Percentiles rank a stretch among this genome's conserved stretches.
phyloP scores from a whole-genome alignment of 2,329 filamentous ascomycete species.

The Fusarium sp. region DNA sequence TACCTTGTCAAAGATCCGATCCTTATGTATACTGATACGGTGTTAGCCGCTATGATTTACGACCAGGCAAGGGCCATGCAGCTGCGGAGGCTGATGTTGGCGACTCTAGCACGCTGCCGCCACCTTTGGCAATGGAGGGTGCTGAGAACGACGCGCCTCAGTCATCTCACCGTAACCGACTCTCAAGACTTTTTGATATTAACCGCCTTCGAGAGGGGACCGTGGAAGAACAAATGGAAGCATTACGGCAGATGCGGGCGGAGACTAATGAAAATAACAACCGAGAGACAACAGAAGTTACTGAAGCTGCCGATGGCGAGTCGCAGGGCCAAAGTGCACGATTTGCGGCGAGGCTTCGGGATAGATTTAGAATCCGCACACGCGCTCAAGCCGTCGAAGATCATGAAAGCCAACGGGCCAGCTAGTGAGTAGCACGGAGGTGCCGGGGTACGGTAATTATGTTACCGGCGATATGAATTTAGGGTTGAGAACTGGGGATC shows the following conservation, averaged over 20 bases:
- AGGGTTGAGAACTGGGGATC: background rate
- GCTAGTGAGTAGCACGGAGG: background rate
- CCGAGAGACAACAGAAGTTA: slow-evolving; percentile 22
- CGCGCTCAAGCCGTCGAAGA: slow-evolving; percentile 50
- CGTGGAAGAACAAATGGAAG: slow-evolving; percentile 69
- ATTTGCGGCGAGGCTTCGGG: slow-evolving; percentile 60
- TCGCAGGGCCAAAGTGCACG: slow-evolving; percentile 53
- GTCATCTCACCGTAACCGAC: slow-evolving; percentile 53
- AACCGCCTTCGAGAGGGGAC: slow-evolving; percentile 67
- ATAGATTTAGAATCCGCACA: slow-evolving; percentile 63
- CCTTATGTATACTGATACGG: slow-evolving; percentile 28
- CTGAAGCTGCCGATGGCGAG: slow-evolving; percentile 41
- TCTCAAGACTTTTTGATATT: slow-evolving; percentile 65
- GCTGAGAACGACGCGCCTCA: slow-evolving; percentile 47
- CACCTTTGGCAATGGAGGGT: slow-evolving; percentile 53
- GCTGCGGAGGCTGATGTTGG: slow-evolving; percentile 34
- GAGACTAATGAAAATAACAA: slow-evolving; percentile 35
- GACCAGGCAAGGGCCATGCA: slow-evolving; percentile 49
- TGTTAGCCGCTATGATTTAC: slow-evolving; percentile 63
- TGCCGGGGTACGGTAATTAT: background rate
- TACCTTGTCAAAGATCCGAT: background rate
- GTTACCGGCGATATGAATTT: background rate
- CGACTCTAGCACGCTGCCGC: slow-evolving; percentile 46
- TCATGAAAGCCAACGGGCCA: slow-evolving; percentile 18
- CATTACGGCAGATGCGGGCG: slow-evolving; percentile 57